phyloP scores from a whole-genome alignment of 1,284 basidiomycete genomes.

The Leccinum pallidistipes region DNA sequence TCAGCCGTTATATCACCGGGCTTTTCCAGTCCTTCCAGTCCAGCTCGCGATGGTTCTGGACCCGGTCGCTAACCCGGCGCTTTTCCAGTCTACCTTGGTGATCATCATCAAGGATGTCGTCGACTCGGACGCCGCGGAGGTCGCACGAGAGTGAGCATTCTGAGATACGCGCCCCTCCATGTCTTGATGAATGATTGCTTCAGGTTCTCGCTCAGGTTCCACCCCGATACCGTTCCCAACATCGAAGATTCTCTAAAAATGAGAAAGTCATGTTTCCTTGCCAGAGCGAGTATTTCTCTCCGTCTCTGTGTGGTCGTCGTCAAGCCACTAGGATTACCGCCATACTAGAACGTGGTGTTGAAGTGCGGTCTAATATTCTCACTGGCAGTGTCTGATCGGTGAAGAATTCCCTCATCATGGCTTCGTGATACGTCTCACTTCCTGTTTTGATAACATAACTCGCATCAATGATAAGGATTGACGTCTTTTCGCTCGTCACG shows the following conservation, averaged over 20 bases:
- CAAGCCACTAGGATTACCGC: constrained; percentile 79
- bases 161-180: too few species aligned
- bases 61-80: constrained; percentile 53
- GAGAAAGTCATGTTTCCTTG: constrained; percentile 71
- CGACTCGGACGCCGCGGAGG: constrained; percentile 54
- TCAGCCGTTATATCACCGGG: constrained; percentile 57
- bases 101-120: constrained; percentile 70
- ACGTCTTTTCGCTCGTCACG: too few species aligned
- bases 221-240: too few species aligned
- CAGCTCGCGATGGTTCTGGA: constrained; percentile 54
- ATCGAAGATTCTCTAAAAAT: too few species aligned
- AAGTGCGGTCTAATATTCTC: too few species aligned
- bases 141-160: constrained; percentile 50
- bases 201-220: too few species aligned
- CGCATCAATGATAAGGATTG: too few species aligned
- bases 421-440: too few species aligned
- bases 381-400: too few species aligned
- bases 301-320: constrained; percentile 72
- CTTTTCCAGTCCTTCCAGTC: constrained; percentile 66
- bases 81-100: constrained; percentile 58
- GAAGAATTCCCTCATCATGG: too few species aligned
- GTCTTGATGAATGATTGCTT: too few species aligned
- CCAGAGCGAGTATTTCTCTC: constrained; percentile 70
- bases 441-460: too few species aligned
- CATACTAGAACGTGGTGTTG: constrained; percentile 46